phyloP scores from a whole-genome alignment of 129 eudicot genomes.

The Smallanthus sonchifolius region DNA sequence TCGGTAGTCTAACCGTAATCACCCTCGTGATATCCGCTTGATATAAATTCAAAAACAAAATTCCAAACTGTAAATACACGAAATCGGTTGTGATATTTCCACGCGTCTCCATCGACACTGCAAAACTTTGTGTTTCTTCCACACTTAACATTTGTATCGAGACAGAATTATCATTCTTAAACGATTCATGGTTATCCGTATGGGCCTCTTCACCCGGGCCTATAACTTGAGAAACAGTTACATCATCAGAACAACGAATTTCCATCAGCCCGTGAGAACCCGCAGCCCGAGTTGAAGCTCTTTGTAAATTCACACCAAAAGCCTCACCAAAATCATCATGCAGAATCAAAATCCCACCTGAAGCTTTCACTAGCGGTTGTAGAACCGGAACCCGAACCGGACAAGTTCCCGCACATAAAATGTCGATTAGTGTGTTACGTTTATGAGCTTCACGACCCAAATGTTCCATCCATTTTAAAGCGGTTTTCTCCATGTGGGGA shows the following conservation, averaged over 20 bases:
- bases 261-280: slow-evolving; percentile 93
- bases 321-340: slow-evolving; percentile 99
- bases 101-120: slow-evolving; percentile 72
- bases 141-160: slow-evolving; percentile 75
- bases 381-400: slow-evolving; percentile 79
- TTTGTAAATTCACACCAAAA: slow-evolving; percentile 89
- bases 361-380: slow-evolving; percentile 84
- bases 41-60: slow-evolving; percentile 63
- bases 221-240: slow-evolving; percentile 64
- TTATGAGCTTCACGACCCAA: slow-evolving; percentile 79
- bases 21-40: slow-evolving; percentile 88
- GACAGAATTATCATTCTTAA: slow-evolving; percentile 66
- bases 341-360: slow-evolving; percentile 83
- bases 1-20: slow-evolving; percentile 73
- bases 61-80: slow-evolving; percentile 75
- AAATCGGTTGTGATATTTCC: slow-evolving; percentile 67
- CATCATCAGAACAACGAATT: slow-evolving; percentile 79
- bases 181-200: slow-evolving; percentile 56
- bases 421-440: slow-evolving; percentile 62
- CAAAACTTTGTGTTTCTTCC: slow-evolving; percentile 93
- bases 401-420: slow-evolving; percentile 91
- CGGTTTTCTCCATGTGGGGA: slow-evolving; percentile 78
- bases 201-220: slow-evolving; percentile 97
- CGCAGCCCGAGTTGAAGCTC: slow-evolving; percentile 76
- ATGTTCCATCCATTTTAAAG: slow-evolving; percentile 88